Base-by-base conservation (phyloP, 352 stramenopile genomes). In the Pythium apleroticum region DNA sequence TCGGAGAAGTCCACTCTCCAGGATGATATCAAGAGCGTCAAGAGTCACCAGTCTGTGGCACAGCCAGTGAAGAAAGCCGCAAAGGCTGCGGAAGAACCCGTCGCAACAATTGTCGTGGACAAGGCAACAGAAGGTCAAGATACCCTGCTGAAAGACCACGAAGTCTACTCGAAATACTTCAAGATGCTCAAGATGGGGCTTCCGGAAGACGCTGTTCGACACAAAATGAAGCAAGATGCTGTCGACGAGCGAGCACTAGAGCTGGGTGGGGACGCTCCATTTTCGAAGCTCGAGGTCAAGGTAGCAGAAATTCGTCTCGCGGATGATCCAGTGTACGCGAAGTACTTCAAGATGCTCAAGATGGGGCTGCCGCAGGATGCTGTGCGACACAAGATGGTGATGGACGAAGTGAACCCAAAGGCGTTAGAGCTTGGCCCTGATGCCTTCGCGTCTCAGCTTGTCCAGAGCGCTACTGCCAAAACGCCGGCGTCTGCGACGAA, bases 341-440 rank as follows among this genome's bases (percentile, higher is more conserved):
- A 96, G 55, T 98, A 97, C 49, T 97, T 98, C 68, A 95, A 96
- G 57, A 98, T 98, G 93, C 72, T 97, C 8, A 91, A 97, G 68
- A 84, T 97, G 71, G 92, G 93, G n/a, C 62, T 97, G 3, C 89
- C 89, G 1, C 75, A 87, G 28, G 89, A 82, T 10, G 88, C 89
- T 9, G 88, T 97, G 0, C 73, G 78, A 8, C 86, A 97, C 63
- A 97, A 97, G 52, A 89, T 98, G 73, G 46, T 66, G 4, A 72
- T 70, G 46, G 76, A 86, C 17, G 66, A 65, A 30, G 64, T 76
- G 3, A 73, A 97, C 72, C 56, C 75, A 11, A 65, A 65, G 33
- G 78, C 84, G 9, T 60, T 97, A 2, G 86, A 91, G 2, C 64
- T 95, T 4, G 86, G 89, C 0, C 73, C 80, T 0, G 77, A 95